Conservation (phyloP, 2,329 filamentous ascomycete species). For the Exophiala phaeomuriformis region DNA sequence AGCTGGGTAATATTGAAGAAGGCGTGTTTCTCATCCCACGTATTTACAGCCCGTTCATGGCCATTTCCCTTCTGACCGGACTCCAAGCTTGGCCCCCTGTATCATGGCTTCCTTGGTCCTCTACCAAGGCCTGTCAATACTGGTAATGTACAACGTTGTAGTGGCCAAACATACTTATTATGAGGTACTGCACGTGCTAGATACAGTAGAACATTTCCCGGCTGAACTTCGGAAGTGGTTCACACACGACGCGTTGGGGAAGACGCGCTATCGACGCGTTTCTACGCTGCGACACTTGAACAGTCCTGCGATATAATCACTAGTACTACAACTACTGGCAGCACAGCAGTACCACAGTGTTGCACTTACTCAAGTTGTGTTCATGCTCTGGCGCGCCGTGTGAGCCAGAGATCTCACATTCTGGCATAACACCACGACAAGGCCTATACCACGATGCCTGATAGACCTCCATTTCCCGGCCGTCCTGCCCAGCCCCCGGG, state of each 20-base stretch:
- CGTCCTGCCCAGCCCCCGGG: slow-evolving; percentile 60
- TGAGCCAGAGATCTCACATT: neutral
- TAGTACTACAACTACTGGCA: neutral
- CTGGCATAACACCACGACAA: neutral
- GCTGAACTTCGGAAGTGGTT: neutral
- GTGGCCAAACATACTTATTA: neutral
- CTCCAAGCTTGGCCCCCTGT: too few relatives aligned
- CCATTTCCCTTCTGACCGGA: too few relatives aligned
- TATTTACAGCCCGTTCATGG: too few relatives aligned
- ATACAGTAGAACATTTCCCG: neutral
- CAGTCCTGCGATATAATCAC: neutral
- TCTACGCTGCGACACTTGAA: neutral
- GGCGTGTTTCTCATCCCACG: neutral
- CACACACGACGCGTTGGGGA: neutral
- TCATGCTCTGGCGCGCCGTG: neutral
- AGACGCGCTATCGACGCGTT: neutral
- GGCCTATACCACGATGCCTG: slow-evolving; percentile 20
- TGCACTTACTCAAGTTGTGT: too few relatives aligned
- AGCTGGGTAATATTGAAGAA: neutral
- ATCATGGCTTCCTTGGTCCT: too few relatives aligned
- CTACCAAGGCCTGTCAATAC: too few relatives aligned
- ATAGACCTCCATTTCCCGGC: slow-evolving; percentile 23
- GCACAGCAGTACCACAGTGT: too few relatives aligned
- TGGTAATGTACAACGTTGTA: neutral
- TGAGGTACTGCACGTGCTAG: neutral